Evolutionary conservation across 78 protist genomes (phyloP).

Genomic region (Polysphondylium violaceum): DNA sequence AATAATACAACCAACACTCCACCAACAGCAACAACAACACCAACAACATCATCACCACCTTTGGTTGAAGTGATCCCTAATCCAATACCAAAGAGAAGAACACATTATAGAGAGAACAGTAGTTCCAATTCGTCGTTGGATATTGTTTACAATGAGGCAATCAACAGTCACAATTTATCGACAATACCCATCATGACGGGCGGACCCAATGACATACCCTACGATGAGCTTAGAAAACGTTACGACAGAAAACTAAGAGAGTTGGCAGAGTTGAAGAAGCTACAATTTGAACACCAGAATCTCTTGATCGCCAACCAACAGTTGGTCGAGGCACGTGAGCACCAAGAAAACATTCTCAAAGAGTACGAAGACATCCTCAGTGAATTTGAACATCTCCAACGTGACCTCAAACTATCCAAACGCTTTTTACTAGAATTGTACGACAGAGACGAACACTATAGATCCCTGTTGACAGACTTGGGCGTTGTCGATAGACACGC

Average conservation of each 20-base stretch:
- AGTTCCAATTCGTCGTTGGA: constrained; percentile 17
- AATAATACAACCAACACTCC: not conserved
- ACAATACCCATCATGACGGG: not conserved
- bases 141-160: not conserved
- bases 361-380: not conserved
- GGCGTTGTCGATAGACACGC: not conserved
- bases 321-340: not conserved
- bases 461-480: not conserved
- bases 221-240: not conserved
- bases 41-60: not conserved
- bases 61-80: too few relatives aligned
- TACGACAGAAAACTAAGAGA: constrained; percentile 1
- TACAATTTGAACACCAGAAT: not conserved
- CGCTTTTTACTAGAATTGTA: not conserved
- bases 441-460: not conserved
- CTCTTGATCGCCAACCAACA: not conserved
- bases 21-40: constrained; percentile 13
- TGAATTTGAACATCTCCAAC: not conserved
- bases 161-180: not conserved
- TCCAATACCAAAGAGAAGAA: not conserved
- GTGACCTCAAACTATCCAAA: not conserved
- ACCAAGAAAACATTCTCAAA: not conserved
- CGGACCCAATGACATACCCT: not conserved
- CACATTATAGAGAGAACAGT: constrained; percentile 35
- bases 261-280: not conserved